Evolutionary conservation across 2,329 filamentous ascomycete genomes (phyloP).

Genomic region (Alternaria postmessia): DNA sequence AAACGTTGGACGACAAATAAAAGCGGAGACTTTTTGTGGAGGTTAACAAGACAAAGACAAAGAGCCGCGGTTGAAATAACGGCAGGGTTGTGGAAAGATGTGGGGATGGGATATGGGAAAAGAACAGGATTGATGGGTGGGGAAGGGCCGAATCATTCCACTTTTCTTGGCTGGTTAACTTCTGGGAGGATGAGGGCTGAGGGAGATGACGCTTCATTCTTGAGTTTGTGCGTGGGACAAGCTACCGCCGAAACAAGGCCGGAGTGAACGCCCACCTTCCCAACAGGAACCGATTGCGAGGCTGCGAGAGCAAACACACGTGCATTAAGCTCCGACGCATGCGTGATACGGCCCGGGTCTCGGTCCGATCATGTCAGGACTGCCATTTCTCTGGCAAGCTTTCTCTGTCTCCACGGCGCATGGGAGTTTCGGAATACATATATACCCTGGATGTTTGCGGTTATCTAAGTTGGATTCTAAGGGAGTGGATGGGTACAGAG

Average conservation of each 20-base stretch:
- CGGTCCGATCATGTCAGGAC: slow-evolving; percentile 1
- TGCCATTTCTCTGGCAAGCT: background rate
- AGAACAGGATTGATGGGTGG: slow-evolving; percentile 2
- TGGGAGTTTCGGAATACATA: background rate
- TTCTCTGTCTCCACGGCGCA: background rate
- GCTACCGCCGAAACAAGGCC: slow-evolving; percentile 1
- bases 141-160: background rate
- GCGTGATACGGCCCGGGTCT: slow-evolving; percentile 5
- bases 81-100: background rate
- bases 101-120: slow-evolving; percentile 4
- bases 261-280: slow-evolving; percentile 4
- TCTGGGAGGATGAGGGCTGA: background rate
- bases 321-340: background rate
- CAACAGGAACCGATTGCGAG: slow-evolving; percentile 2
- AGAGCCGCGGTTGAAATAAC: background rate
- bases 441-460: background rate
- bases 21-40: background rate
- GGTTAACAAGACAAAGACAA: background rate
- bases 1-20: slow-evolving; percentile 2
- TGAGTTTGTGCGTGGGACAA: background rate
- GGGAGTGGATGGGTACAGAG: background rate
- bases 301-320: background rate
- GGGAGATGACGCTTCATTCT: slow-evolving; percentile 1
- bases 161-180: slow-evolving; percentile 1
- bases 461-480: background rate